phyloP scores from a whole-genome alignment of 1,139 yeast genomes.

The Yamadazyma diospyri region DNA sequence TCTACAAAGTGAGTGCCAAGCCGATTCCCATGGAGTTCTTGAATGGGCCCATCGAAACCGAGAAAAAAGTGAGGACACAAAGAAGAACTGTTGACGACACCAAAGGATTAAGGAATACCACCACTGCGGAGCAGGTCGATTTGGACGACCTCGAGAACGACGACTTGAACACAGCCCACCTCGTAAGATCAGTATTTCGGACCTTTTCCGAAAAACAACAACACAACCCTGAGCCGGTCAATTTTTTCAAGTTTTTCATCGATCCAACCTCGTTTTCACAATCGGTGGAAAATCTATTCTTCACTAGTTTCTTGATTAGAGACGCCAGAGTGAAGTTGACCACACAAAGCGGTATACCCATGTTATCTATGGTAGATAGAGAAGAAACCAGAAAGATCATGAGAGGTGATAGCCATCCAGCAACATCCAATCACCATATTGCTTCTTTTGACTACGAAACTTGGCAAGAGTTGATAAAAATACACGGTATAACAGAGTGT shows the following conservation, averaged over 20 bases:
- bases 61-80: constrained; percentile 41
- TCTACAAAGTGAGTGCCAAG: constrained; percentile 42
- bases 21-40: constrained; percentile 58
- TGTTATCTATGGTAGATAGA: constrained; percentile 20
- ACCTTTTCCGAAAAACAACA: constrained; percentile 27
- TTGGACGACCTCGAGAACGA: constrained; percentile 48
- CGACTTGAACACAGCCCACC: constrained; percentile 57
- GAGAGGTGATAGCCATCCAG: constrained; percentile 1
- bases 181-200: constrained; percentile 50
- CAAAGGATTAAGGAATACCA: constrained; percentile 31
- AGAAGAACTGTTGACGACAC: constrained; percentile 43
- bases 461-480: constrained; percentile 55
- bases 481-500: constrained; percentile 49
- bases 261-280: constrained; percentile 77
- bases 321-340: constrained; percentile 62
- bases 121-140: constrained; percentile 46
- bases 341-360: constrained; percentile 45
- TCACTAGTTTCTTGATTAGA: constrained; percentile 72
- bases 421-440: constrained; percentile 55
- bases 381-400: constrained; percentile 7
- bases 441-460: constrained; percentile 65
- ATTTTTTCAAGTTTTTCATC: constrained; percentile 62
- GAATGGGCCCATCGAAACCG: constrained; percentile 70
- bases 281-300: constrained; percentile 80
- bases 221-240: constrained; percentile 34